Evolutionary conservation across 352 stramenopile genomes (phyloP).

Genomic region (Lagenidium giganteum): DNA sequence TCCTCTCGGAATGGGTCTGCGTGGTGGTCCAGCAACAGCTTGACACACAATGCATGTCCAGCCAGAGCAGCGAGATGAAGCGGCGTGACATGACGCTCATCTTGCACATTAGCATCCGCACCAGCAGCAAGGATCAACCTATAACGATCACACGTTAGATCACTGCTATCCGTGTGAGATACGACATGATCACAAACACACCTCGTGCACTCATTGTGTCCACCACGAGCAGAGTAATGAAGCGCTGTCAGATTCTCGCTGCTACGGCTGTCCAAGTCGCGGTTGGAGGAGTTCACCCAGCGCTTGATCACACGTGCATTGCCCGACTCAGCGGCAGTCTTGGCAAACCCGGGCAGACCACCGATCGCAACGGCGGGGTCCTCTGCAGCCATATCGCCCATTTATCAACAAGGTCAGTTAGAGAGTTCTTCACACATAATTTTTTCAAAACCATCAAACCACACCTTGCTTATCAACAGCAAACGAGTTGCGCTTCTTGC

Average conservation of each 20-base stretch:
- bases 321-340: conserved; percentile 59
- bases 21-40: conserved; percentile 75
- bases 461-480: conserved; percentile 36
- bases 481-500: conserved; percentile 51
- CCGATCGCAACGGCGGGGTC: conserved; percentile 21
- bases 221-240: conserved; percentile 66
- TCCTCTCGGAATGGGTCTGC: conserved; percentile 79
- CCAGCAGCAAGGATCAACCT: conserved; percentile 51
- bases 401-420: no score
- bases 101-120: conserved; percentile 63
- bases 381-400: conserved; percentile 11
- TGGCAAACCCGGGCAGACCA: conserved; percentile 57
- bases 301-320: conserved; percentile 79
- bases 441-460: no score
- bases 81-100: conserved; percentile 71
- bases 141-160: no score
- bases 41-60: conserved; percentile 73
- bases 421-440: no score
- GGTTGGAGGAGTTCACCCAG: conserved; percentile 67
- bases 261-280: conserved; percentile 64
- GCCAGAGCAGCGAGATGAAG: conserved; percentile 67
- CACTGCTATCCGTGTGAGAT: no score
- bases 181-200: no score
- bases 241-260: conserved; percentile 75
- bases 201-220: conserved; percentile 76